Conservation (phyloP, 768 basidiomycete species). For the Inosperma sp. region DNA sequence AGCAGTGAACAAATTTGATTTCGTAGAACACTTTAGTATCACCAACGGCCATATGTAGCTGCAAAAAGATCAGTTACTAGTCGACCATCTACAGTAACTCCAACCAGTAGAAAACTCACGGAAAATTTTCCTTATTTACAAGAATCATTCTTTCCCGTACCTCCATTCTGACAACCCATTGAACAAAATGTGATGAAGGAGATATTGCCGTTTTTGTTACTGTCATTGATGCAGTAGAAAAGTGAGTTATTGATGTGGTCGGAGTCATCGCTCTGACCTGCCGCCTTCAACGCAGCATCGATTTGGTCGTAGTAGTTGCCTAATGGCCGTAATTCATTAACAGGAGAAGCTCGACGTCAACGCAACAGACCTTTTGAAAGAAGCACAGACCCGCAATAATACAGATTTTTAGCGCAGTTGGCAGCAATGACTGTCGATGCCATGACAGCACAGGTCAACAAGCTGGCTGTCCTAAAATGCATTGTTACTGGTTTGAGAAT, state of each 20-base stretch:
- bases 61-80: too few relatives aligned
- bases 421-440: background rate
- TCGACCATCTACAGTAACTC: too few relatives aligned
- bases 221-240: background rate
- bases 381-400: background rate
- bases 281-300: background rate
- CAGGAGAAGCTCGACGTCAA: background rate
- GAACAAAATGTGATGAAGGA: background rate
- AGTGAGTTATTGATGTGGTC: background rate
- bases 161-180: background rate
- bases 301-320: conserved; percentile 4
- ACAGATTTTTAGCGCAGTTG: background rate
- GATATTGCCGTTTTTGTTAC: background rate
- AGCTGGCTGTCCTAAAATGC: background rate
- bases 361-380: background rate
- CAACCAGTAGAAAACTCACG: too few relatives aligned
- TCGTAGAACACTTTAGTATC: too few relatives aligned
- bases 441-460: background rate
- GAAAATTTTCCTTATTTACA: too few relatives aligned
- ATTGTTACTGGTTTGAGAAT: background rate
- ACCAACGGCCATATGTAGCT: too few relatives aligned
- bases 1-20: too few relatives aligned
- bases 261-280: background rate
- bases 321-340: background rate
- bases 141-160: background rate